Evolutionary conservation across 2,329 filamentous ascomycete species (phyloP).

Genomic region (Malbranchea zuffiana): DNA sequence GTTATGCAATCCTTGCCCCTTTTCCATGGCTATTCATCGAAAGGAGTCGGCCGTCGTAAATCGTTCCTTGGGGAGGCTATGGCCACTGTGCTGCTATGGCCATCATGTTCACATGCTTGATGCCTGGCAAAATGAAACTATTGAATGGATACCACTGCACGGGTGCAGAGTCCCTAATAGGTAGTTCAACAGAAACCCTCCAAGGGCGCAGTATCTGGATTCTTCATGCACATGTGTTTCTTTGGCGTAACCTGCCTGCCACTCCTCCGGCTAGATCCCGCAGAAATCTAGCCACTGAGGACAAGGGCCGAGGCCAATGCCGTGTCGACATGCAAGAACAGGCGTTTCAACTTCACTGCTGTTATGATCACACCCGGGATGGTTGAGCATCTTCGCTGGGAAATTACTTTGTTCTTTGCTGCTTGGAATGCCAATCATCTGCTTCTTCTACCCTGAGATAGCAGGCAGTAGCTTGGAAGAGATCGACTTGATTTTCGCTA

Average conservation of each 20-base stretch:
- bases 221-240: constrained; percentile 59
- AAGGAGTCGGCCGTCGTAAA: constrained; percentile 37
- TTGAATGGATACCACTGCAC: no score
- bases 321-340: constrained; percentile 20
- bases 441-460: constrained; percentile 43
- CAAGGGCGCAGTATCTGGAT: constrained; percentile 43
- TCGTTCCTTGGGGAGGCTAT: constrained; percentile 31
- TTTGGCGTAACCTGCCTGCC: constrained; percentile 57
- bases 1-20: constrained; percentile 12
- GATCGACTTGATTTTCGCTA: constrained; percentile 26
- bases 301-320: constrained; percentile 15
- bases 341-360: constrained; percentile 20
- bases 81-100: constrained; percentile 33
- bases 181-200: constrained; percentile 16
- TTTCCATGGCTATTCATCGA: constrained; percentile 35
- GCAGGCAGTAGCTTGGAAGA: constrained; percentile 36
- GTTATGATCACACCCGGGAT: constrained; percentile 19
- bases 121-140: no score
- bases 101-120: constrained; percentile 32
- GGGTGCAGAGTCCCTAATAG: no score
- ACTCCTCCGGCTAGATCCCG: constrained; percentile 20
- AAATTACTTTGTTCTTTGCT: constrained; percentile 35
- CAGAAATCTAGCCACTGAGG: constrained; percentile 16
- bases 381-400: constrained; percentile 20
- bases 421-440: constrained; percentile 30